These are phyloP conservation scores for Backusella morwellensis DNA, from an alignment of 192 early-diverging fungal species.

Conservation along the genomic window DNA sequence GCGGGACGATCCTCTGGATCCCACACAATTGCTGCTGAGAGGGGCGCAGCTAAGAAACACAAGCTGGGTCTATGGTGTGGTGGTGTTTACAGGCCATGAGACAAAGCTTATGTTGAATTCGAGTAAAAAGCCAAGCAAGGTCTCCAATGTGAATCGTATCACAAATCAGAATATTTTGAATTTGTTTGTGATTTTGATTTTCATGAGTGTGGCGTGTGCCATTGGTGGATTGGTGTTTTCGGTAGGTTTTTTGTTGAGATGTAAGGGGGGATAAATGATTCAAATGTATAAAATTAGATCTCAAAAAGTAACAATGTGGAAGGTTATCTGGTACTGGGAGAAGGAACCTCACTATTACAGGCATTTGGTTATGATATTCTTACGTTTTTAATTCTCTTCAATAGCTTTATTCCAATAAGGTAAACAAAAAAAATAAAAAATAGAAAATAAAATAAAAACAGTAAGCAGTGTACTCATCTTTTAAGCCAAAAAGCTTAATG, in stretches of 20 bases:
- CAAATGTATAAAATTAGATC: constrained; percentile 19
- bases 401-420: constrained; percentile 98
- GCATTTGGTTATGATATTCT: constrained; percentile 88
- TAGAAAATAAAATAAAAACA: background rate
- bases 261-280: background rate
- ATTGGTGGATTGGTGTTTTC: constrained; percentile 73
- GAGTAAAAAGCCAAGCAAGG: constrained; percentile 84
- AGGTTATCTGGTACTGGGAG: background rate
- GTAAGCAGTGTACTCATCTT: background rate
- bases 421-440: constrained; percentile 23
- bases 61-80: constrained; percentile 90
- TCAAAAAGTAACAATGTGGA: background rate
- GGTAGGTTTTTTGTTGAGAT: constrained; percentile 21
- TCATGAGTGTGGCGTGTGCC: constrained; percentile 84
- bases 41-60: constrained; percentile 96
- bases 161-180: constrained; percentile 95
- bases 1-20: constrained; percentile 83
- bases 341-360: constrained; percentile 16
- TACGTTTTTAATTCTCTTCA: constrained; percentile 98
- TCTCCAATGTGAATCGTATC: constrained; percentile 83
- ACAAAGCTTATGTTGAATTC: constrained; percentile 98
- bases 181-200: constrained; percentile 83
- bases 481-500: constrained; percentile 69
- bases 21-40: constrained; percentile 89
- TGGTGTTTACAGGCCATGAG: constrained; percentile 96